These are phyloP conservation scores for Dioszegia crocea DNA, from an alignment of 768 basidiomycete genomes.

Conservation along the genomic window DNA sequence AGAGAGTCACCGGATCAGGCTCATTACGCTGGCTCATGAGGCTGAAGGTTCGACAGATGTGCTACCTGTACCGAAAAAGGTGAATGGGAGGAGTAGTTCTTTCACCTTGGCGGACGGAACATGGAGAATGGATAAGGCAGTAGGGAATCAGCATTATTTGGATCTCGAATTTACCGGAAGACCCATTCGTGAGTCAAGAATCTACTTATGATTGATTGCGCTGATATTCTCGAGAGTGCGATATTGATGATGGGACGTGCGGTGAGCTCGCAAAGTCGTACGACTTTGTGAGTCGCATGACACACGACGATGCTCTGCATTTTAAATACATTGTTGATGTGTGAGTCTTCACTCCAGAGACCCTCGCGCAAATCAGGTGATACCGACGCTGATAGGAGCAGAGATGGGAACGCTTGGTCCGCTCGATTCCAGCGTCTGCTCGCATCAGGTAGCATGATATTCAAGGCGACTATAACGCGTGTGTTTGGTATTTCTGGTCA, in stretches of 20 bases:
- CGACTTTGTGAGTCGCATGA: slow-evolving; percentile 22
- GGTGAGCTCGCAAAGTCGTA: slow-evolving; percentile 32
- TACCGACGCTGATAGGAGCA: slow-evolving; percentile 4
- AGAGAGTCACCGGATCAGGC: slow-evolving; percentile 39
- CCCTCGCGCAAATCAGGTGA: neutral
- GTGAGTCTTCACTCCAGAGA: slow-evolving; percentile 26
- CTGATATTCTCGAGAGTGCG: no score
- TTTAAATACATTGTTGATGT: slow-evolving; percentile 47
- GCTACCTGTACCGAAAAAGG: slow-evolving; percentile 13
- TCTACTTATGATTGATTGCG: neutral
- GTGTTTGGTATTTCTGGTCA: slow-evolving; percentile 8
- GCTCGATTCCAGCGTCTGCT: slow-evolving; percentile 46
- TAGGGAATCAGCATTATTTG: slow-evolving; percentile 21
- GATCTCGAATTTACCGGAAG: slow-evolving; percentile 37
- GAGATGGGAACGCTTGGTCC: slow-evolving; percentile 49
- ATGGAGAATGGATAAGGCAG: slow-evolving; percentile 12
- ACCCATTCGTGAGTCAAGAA: slow-evolving; percentile 43
- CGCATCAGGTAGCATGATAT: slow-evolving; percentile 36
- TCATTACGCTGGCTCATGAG: slow-evolving; percentile 27
- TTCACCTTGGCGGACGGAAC: neutral
- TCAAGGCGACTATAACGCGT: slow-evolving; percentile 48
- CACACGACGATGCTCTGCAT: slow-evolving; percentile 33
- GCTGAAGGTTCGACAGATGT: slow-evolving; percentile 7
- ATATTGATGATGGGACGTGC: slow-evolving; percentile 41
- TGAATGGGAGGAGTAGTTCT: slow-evolving; percentile 1